Conservation (phyloP, 2,329 filamentous ascomycete species). For the Scorias spongiosa region DNA sequence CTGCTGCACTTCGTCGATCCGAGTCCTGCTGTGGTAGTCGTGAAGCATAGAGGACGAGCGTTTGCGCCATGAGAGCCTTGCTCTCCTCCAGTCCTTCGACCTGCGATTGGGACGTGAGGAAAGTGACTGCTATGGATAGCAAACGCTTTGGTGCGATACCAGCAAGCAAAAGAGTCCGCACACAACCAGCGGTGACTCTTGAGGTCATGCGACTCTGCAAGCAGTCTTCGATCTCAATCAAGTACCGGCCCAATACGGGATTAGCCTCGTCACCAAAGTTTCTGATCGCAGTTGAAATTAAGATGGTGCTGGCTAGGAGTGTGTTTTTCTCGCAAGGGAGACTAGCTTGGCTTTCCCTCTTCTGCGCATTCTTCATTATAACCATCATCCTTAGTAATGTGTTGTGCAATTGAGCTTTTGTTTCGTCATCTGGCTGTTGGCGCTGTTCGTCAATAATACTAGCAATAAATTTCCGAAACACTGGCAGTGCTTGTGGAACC, state of each 20-base stretch:
- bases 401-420: conserved; percentile 58
- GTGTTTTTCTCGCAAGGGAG: conserved; percentile 86
- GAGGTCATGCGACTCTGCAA: conserved; percentile 67
- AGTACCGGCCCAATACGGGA: conserved; percentile 38
- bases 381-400: conserved; percentile 70
- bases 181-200: conserved; percentile 80
- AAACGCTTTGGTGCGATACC: conserved; percentile 39
- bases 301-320: conserved; percentile 71
- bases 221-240: conserved; percentile 74
- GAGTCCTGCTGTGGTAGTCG: conserved; percentile 18
- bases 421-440: conserved; percentile 22
- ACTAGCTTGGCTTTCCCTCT: conserved; percentile 59
- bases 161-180: conserved; percentile 68
- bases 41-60: conserved; percentile 56
- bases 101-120: conserved; percentile 43
- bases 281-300: conserved; percentile 62
- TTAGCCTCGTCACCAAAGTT: conserved; percentile 52
- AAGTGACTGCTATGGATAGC: conserved; percentile 60
- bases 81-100: conserved; percentile 64
- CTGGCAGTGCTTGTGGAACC: conserved; percentile 77
- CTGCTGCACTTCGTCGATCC: conserved; percentile 39
- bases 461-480: conserved; percentile 77
- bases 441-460: conserved; percentile 42
- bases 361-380: conserved; percentile 63
- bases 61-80: conserved; percentile 54